Conservation (phyloP, 805 yeast species). For the Wickerhamiella azyma region DNA sequence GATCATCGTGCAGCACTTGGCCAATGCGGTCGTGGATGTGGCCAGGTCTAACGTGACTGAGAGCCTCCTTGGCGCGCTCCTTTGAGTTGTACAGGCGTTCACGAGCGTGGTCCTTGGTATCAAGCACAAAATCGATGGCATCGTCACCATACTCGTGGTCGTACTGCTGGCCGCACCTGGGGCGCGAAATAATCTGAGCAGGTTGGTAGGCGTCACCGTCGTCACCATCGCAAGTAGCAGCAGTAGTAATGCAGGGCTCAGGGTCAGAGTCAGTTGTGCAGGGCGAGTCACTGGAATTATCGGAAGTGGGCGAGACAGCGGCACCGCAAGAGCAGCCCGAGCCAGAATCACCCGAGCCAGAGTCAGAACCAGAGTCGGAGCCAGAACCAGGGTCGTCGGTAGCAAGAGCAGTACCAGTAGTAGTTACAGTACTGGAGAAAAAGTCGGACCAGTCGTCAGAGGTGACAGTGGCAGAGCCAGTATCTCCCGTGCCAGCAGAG, state of each 20-base stretch:
- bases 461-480: neutral
- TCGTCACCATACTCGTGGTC: neutral
- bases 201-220: neutral
- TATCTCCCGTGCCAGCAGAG: neutral
- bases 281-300: neutral
- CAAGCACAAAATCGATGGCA: neutral
- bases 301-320: neutral
- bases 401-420: neutral
- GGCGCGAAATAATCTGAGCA: neutral
- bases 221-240: neutral
- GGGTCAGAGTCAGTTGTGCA: neutral
- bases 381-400: neutral
- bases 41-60: neutral
- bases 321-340: neutral
- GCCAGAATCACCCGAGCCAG: constrained; percentile 2
- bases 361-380: neutral
- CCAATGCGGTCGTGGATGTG: neutral
- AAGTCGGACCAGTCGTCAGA: neutral
- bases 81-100: neutral
- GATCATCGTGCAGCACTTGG: neutral
- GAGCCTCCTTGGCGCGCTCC: neutral
- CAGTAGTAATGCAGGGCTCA: neutral
- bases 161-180: neutral
- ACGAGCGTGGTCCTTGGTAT: neutral
- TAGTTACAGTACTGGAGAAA: neutral